Evolutionary conservation across 768 basidiomycete species (phyloP).

Genomic region (Gelatoporia subvermispora): DNA sequence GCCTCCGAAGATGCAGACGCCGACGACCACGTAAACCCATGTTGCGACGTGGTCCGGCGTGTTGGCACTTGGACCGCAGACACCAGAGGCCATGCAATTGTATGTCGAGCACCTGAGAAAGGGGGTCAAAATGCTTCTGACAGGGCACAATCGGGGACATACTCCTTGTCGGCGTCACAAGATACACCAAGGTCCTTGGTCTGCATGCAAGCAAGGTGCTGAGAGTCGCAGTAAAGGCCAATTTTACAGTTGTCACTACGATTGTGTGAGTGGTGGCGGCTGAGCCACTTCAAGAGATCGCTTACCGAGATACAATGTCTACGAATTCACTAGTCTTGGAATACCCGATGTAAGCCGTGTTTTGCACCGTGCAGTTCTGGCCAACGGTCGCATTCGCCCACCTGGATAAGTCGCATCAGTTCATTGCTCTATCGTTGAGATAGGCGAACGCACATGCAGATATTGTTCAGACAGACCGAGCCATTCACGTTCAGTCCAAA

Average conservation of each 20-base stretch:
- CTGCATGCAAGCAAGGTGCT: slow-evolving; percentile 49
- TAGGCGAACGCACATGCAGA: slow-evolving; percentile 62
- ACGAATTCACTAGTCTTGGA: slow-evolving; percentile 53
- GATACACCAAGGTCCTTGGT: slow-evolving; percentile 51
- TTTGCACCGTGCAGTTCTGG: slow-evolving; percentile 64
- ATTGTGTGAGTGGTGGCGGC: neutral
- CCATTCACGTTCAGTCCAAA: slow-evolving; percentile 77
- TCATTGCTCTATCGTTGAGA: neutral
- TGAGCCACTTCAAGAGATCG: neutral
- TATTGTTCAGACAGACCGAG: slow-evolving; percentile 75
- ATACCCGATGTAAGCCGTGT: slow-evolving; percentile 75
- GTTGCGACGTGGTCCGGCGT: slow-evolving; percentile 55
- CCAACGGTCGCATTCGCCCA: slow-evolving; percentile 75
- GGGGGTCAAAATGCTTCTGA: neutral
- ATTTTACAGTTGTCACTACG: slow-evolving; percentile 65
- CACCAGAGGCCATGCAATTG: slow-evolving; percentile 60
- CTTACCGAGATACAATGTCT: slow-evolving; percentile 77
- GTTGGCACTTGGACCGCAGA: slow-evolving; percentile 61
- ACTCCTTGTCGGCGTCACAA: slow-evolving; percentile 64
- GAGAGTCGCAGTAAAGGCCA: slow-evolving; percentile 74
- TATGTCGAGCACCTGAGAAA: slow-evolving; percentile 60
- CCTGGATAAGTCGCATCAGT: slow-evolving; percentile 32
- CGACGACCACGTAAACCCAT: slow-evolving; percentile 73
- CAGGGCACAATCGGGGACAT: slow-evolving; percentile 36
- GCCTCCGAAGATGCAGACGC: slow-evolving; percentile 70